A percentile compares a stretch with the other conserved stretches of the same genome.
Evolutionary conservation across 2,329 filamentous ascomycete species (phyloP).

Genomic region (Claviceps quebecensis): DNA sequence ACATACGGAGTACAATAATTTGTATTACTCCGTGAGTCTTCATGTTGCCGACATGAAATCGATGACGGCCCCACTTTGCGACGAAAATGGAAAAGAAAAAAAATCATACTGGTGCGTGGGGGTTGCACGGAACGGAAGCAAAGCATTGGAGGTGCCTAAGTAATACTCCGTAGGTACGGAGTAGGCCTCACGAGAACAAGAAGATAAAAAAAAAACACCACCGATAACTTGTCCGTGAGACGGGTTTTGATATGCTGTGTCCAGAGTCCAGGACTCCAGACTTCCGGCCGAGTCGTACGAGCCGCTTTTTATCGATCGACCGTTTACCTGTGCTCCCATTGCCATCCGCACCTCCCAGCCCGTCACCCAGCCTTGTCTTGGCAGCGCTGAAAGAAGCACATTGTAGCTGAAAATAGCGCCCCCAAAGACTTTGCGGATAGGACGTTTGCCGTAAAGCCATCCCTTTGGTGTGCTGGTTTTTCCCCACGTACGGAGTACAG

Average conservation of each 20-base stretch:
- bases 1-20: not conserved
- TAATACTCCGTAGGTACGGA: no score
- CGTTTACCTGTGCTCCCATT: no score
- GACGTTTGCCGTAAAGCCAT: no score
- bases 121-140: no score
- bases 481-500: no score
- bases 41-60: no score
- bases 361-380: not conserved
- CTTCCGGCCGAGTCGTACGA: not conserved
- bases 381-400: not conserved
- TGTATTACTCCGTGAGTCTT: not conserved
- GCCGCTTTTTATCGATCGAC: not conserved
- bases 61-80: not conserved
- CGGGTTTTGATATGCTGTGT: no score
- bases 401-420: not conserved
- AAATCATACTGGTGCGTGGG: no score
- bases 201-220: not conserved
- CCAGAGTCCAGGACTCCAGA: no score
- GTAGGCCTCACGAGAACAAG: not conserved
- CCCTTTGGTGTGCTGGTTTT: no score
- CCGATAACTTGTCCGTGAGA: not conserved
- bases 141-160: no score
- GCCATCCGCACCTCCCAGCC: not conserved
- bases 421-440: not conserved
- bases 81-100: not conserved